phyloP scores from a whole-genome alignment of 225 moss, liverwort and hornwort species.

The Straminergon stramineum region DNA sequence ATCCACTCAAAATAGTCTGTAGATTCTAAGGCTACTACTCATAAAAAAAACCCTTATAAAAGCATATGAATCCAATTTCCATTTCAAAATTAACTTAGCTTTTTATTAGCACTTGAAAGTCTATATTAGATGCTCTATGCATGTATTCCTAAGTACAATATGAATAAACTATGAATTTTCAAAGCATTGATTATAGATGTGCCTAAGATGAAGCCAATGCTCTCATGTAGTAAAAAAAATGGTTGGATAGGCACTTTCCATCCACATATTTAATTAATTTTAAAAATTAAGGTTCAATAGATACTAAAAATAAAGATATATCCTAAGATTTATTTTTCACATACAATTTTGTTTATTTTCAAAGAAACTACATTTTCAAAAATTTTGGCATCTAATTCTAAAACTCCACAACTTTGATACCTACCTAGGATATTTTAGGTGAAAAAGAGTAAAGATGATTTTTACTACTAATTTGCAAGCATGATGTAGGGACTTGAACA shows the following conservation, averaged over 20 bases:
- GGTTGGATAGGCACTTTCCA: not conserved
- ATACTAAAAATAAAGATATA: not conserved
- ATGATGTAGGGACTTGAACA: not conserved
- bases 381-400: not conserved
- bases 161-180: not conserved
- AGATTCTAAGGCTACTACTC: not conserved
- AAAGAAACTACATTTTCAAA: not conserved
- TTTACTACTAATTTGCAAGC: not conserved
- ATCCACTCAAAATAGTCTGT: not conserved
- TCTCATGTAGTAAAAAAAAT: not conserved
- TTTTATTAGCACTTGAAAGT: not conserved
- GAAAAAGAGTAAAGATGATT: not conserved
- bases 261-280: not conserved
- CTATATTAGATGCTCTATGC: not conserved
- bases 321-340: not conserved
- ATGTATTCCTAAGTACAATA: not conserved
- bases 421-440: not conserved
- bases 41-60: not conserved
- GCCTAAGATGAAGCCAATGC: rapidly evolving
- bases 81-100: not conserved
- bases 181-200: not conserved
- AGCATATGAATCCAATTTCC: not conserved
- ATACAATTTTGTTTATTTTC: not conserved
- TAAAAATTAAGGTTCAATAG: too few relatives aligned
- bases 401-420: not conserved